Base-by-base conservation (phyloP, 768 basidiomycete species). In the Boletus barrowsii region DNA sequence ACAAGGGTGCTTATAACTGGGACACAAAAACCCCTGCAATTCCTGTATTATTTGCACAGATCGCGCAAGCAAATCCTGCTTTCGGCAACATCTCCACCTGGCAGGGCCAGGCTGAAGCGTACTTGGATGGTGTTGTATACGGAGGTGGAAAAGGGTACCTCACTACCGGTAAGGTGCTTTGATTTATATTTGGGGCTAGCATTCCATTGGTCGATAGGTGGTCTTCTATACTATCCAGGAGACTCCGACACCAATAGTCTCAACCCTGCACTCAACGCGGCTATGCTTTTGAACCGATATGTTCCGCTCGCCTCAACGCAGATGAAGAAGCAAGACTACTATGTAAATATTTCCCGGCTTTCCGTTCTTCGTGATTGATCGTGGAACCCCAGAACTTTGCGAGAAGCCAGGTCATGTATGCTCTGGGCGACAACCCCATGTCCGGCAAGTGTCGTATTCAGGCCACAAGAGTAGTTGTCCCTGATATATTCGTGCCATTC, bases 371-470 rank as follows among this genome's bases (percentile, higher is more conserved):
- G 9, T 53, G 29, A 49, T 45, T 62, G 18, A 63, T 50, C 10
- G 4, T 42, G 53, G 26, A 49, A 22, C 51, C 37, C 42, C 57
- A 92, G 90, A 69, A 72, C 45, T 93, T 88, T 64, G 90, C 91
- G 0, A 80, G 86, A 67, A 73, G 70, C 33, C 94, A 98, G 68
- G 61, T 95, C 11, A 80, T 88, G 63, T 98, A 97, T 69, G 79
- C 77, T 4, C 78, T 97, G 7, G 95, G 95, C 36, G 83, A 88
- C 47, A 98, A 98, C 65, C 86, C 93, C 1, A 95, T 94, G 92
- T 83, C 81, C 54, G 81, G 90, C 88, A 62, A 45, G 78, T 66
- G 32, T 22, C 10, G 18, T 15, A 22, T 42, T 54, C 32, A 9
- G 5, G 33, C 36, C n/a, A 22, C 6, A 2, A 11, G 7, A 33